Conservation (phyloP, 169 alveolate species). For the Plasmodium vivax region DNA sequence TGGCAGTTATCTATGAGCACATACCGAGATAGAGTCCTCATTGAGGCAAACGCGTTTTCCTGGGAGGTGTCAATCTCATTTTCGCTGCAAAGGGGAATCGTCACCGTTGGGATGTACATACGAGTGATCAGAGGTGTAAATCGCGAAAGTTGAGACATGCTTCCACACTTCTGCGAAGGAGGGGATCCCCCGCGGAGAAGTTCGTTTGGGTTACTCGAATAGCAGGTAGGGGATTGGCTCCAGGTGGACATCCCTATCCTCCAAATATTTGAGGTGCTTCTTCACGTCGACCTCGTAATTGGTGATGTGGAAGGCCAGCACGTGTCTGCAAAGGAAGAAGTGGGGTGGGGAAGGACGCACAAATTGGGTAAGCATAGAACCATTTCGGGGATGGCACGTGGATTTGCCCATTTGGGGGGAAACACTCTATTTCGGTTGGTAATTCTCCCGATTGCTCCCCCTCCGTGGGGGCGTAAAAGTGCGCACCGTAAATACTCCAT, state of each 20-base stretch:
- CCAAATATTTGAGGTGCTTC: constrained; percentile 26
- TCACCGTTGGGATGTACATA: neutral
- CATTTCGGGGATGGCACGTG: neutral
- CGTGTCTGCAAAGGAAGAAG: constrained; percentile 7
- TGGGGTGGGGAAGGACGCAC: neutral
- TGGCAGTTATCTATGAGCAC: neutral
- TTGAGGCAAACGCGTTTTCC: constrained; percentile 70
- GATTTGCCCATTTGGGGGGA: neutral
- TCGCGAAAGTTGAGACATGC: neutral
- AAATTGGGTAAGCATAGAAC: neutral
- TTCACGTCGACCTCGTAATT: constrained; percentile 44
- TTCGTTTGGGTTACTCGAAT: constrained; percentile 27
- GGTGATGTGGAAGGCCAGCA: constrained; percentile 50
- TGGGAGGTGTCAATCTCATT: constrained; percentile 67
- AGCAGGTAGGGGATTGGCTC: constrained; percentile 48
- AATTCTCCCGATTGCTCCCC: neutral
- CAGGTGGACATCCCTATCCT: neutral
- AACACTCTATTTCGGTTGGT: neutral
- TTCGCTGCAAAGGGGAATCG: constrained; percentile 20
- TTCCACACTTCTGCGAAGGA: neutral
- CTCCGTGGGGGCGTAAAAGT: neutral
- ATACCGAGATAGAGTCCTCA: constrained; percentile 70
- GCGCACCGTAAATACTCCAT: constrained; percentile 57
- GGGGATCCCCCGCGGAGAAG: neutral
- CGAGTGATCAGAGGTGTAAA: neutral